Evolutionary conservation across 2,329 filamentous ascomycete species (phyloP).

Genomic region (Fusarium bulbicola): DNA sequence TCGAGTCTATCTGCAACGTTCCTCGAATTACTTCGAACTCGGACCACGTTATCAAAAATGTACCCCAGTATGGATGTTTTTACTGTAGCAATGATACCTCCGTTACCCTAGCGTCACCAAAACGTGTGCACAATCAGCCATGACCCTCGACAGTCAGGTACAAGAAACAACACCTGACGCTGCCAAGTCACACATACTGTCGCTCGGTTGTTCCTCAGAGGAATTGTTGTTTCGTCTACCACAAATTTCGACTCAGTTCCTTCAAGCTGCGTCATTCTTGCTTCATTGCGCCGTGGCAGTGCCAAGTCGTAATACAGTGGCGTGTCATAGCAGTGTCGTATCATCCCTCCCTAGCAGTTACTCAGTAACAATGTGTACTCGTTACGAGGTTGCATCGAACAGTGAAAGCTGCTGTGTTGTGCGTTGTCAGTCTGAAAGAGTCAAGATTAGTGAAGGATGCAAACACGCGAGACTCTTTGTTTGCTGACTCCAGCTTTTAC

Average conservation of each 20-base stretch:
- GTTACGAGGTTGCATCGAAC: neutral
- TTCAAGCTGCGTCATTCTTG: constrained; percentile 29
- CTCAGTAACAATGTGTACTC: neutral
- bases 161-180: neutral
- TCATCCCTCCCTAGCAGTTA: neutral
- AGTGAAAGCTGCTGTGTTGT: neutral
- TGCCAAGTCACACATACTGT: neutral
- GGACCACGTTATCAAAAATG: constrained; percentile 10
- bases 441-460: neutral
- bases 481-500: neutral
- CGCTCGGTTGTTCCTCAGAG: neutral
- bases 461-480: neutral
- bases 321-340: constrained; percentile 24
- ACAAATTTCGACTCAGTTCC: neutral
- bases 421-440: neutral
- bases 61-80: neutral
- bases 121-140: neutral
- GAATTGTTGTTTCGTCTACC: constrained; percentile 2
- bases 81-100: neutral
- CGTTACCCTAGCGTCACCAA: constrained; percentile 12
- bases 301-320: constrained; percentile 19
- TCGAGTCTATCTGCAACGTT: neutral
- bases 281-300: constrained; percentile 23
- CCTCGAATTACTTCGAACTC: neutral
- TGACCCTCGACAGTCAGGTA: neutral